Conservation (phyloP, 257 asterid genomes). For the Voacanga thouarsii region DNA sequence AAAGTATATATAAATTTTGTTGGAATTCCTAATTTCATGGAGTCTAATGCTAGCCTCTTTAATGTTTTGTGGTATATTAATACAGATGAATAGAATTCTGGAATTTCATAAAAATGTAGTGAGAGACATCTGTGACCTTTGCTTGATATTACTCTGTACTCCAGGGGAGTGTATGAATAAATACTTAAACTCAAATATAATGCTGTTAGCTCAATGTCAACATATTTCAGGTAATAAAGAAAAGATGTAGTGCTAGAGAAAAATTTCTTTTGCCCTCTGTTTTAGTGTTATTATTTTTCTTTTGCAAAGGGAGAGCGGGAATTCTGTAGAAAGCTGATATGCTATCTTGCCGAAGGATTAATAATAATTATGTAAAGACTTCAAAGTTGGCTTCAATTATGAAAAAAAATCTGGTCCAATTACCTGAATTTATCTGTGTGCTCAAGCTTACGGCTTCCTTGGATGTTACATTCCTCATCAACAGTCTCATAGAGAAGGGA, state of each 20-base stretch:
- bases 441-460: slow-evolving; percentile 75
- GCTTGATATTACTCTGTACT: too few species aligned
- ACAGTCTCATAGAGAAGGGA: slow-evolving; percentile 61
- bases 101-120: too few species aligned
- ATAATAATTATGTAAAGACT: neutral
- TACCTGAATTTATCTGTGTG: slow-evolving; percentile 73
- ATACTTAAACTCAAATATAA: too few species aligned
- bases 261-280: too few species aligned
- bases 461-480: slow-evolving; percentile 49
- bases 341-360: neutral
- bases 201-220: too few species aligned
- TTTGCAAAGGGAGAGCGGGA: neutral
- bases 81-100: too few species aligned
- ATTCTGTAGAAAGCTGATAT: neutral
- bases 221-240: too few species aligned
- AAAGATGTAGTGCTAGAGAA: too few species aligned
- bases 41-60: neutral
- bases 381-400: neutral
- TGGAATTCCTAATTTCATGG: neutral
- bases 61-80: too few species aligned
- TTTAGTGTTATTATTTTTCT: neutral
- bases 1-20: neutral
- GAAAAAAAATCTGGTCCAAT: neutral
- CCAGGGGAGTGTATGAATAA: too few species aligned
- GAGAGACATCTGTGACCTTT: too few species aligned